Conservation (phyloP, 148 eudicot species). For the Dianthus caryophyllus region DNA sequence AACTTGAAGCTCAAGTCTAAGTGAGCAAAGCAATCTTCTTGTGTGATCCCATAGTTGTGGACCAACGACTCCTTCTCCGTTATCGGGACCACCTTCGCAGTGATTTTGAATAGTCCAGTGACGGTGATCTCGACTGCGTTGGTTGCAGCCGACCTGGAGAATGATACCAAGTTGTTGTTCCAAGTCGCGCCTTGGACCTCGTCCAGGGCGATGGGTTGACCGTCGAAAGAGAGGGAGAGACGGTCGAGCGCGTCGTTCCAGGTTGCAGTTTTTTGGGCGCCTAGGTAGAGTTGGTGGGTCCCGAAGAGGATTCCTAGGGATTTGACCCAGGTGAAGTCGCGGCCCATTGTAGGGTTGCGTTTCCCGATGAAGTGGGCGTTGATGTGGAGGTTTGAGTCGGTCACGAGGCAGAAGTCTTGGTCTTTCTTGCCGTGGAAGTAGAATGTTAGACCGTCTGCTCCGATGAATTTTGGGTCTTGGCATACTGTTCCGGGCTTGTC, state of each 20-base stretch:
- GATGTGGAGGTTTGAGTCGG: constrained; percentile 61
- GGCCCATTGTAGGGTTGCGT: constrained; percentile 34
- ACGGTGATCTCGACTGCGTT: constrained; percentile 55
- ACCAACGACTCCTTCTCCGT: constrained; percentile 47
- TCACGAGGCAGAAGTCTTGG: constrained; percentile 53
- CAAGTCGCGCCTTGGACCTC: constrained; percentile 44
- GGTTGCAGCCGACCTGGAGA: constrained; percentile 37
- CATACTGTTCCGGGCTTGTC: constrained; percentile 64
- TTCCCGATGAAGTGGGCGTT: constrained; percentile 70
- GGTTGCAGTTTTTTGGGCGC: constrained; percentile 41
- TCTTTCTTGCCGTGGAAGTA: constrained; percentile 68
- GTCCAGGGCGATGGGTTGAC: constrained; percentile 31
- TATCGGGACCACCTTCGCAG: constrained; percentile 58
- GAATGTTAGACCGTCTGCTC: constrained; percentile 55
- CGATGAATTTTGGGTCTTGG: constrained; percentile 54
- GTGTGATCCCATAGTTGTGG: constrained; percentile 56
- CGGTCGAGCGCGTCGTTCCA: constrained; percentile 50
- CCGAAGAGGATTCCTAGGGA: constrained; percentile 53
- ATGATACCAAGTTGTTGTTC: constrained; percentile 23
- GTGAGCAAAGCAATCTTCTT: constrained; percentile 83
- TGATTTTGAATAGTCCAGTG: constrained; percentile 62
- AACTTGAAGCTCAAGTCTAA: constrained; percentile 76
- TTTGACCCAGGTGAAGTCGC: constrained; percentile 78
- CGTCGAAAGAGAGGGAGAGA: constrained; percentile 37
- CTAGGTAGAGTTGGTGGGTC: constrained; percentile 41